These are phyloP conservation scores for Asterochloris sp. DNA, from an alignment of 139 green algal species.

Conservation along the genomic window DNA sequence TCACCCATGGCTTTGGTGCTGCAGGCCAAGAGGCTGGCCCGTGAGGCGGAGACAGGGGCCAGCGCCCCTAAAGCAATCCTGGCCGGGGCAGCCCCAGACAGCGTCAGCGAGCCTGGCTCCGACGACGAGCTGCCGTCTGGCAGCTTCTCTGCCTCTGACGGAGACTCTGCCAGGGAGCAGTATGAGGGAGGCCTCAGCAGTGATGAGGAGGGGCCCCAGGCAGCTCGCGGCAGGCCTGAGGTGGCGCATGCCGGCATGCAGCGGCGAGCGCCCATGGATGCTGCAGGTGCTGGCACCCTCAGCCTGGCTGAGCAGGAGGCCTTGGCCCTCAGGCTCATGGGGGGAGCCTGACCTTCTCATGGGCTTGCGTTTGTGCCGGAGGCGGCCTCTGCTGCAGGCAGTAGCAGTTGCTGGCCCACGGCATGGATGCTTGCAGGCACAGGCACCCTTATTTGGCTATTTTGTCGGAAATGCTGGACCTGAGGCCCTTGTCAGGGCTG, in stretches of 20 bases:
- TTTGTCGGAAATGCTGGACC: too few relatives aligned
- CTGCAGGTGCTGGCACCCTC: slow-evolving; percentile 41
- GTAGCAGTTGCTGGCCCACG: too few relatives aligned
- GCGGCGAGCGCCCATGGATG: background rate
- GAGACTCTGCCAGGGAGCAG: background rate
- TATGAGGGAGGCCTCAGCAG: slow-evolving; percentile 19
- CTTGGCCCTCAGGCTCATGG: slow-evolving; percentile 56
- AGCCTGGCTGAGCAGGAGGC: slow-evolving; percentile 61
- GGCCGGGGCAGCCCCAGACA: background rate
- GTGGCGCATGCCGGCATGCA: background rate
- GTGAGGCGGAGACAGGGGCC: slow-evolving; percentile 7
- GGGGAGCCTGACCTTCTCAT: too few relatives aligned
- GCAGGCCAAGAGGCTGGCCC: background rate
- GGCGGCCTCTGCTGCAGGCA: too few relatives aligned
- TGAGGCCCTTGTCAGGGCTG: too few relatives aligned
- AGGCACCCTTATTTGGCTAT: too few relatives aligned
- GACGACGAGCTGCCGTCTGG: background rate
- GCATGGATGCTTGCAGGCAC: too few relatives aligned
- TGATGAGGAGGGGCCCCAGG: slow-evolving; percentile 3
- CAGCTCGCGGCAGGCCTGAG: background rate
- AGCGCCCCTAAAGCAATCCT: background rate
- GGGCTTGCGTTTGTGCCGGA: too few relatives aligned
- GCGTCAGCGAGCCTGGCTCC: slow-evolving; percentile 3
- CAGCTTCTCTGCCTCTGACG: background rate
- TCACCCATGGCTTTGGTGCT: background rate